A percentile compares a stretch with the other conserved stretches of the same genome.
These are phyloP conservation scores for Cenococcum geophilum DNA, from an alignment of 495 filamentous ascomycete species.

Conservation along the genomic window DNA sequence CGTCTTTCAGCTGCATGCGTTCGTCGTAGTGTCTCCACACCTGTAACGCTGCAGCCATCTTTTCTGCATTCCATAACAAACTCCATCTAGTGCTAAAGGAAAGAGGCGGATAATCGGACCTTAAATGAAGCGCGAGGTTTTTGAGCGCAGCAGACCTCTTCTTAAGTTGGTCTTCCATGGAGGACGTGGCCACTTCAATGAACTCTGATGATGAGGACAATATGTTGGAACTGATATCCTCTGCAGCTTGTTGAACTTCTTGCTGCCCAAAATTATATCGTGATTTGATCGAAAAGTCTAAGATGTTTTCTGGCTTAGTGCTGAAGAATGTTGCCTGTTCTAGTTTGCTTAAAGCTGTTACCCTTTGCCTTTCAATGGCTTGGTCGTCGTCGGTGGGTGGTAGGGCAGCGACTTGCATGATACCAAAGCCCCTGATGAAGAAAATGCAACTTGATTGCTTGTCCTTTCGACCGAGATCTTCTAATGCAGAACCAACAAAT, in stretches of 20 bases:
- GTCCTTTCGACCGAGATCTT: conserved; percentile 37
- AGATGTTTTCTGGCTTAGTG: conserved; percentile 66
- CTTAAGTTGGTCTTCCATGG: conserved; percentile 73
- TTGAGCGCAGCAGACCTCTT: conserved; percentile 61
- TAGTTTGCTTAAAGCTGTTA: conserved; percentile 79
- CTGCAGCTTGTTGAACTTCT: conserved; percentile 72
- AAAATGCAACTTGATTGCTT: conserved; percentile 61
- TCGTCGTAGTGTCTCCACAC: conserved; percentile 73
- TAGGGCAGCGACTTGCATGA: conserved; percentile 63
- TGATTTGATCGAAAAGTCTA: conserved; percentile 64
- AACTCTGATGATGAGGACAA: conserved; percentile 66
- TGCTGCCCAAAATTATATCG: conserved; percentile 55
- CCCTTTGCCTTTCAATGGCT: conserved; percentile 39
- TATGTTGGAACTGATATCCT: conserved; percentile 74
- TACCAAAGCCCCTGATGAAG: conserved; percentile 70
- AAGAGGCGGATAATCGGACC: conserved; percentile 49
- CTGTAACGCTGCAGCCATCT: conserved; percentile 71
- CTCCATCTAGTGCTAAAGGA: conserved; percentile 65
- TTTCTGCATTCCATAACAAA: conserved; percentile 84
- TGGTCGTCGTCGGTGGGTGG: conserved; percentile 43
- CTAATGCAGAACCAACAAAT: conserved; percentile 44
- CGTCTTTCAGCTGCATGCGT: conserved; percentile 24
- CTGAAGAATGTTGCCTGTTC: conserved; percentile 95
- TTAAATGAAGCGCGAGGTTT: conserved; percentile 63
- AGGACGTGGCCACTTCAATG: conserved; percentile 62